Percentiles rank a stretch among this genome's conserved stretches.
These are phyloP conservation scores for Saturnispora dispora DNA, from an alignment of 805 yeast genomes.

Conservation along the genomic window DNA sequence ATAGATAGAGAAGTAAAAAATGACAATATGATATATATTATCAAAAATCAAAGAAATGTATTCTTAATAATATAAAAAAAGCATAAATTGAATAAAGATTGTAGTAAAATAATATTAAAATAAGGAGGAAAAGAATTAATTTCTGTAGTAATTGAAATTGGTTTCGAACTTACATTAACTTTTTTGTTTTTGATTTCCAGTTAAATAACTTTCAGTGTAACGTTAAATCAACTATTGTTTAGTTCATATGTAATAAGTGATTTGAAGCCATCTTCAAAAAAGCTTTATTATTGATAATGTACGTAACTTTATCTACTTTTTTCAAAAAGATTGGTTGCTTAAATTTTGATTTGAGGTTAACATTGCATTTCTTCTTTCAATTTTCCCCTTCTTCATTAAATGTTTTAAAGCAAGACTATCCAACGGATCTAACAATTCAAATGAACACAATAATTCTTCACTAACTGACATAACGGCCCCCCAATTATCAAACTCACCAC, in stretches of 20 bases:
- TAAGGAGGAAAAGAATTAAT: neutral
- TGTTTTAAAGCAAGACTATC: constrained; percentile 90
- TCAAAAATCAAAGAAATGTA: neutral
- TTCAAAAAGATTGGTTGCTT: constrained; percentile 6
- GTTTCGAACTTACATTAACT: too few species aligned
- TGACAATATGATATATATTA: neutral
- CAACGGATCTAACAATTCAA: constrained; percentile 87
- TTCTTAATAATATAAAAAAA: neutral
- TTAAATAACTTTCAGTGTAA: neutral
- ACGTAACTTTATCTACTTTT: neutral
- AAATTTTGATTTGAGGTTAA: constrained; percentile 10
- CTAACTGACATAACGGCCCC: constrained; percentile 97
- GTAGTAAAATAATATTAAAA: neutral
- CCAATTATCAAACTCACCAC: constrained; percentile 89
- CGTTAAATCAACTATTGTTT: neutral
- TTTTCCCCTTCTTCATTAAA: constrained; percentile 88
- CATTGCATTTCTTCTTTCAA: constrained; percentile 63
- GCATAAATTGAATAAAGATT: neutral
- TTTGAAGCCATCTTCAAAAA: constrained; percentile 8
- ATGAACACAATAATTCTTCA: constrained; percentile 85
- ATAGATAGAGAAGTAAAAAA: neutral
- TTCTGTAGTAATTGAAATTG: neutral
- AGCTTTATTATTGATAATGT: neutral
- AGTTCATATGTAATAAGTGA: neutral
- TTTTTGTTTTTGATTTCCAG: neutral